Percentiles rank a stretch among this genome's conserved stretches.
Conservation (phyloP, 1,139 yeast species). For the Yamadazyma epiphylla region DNA sequence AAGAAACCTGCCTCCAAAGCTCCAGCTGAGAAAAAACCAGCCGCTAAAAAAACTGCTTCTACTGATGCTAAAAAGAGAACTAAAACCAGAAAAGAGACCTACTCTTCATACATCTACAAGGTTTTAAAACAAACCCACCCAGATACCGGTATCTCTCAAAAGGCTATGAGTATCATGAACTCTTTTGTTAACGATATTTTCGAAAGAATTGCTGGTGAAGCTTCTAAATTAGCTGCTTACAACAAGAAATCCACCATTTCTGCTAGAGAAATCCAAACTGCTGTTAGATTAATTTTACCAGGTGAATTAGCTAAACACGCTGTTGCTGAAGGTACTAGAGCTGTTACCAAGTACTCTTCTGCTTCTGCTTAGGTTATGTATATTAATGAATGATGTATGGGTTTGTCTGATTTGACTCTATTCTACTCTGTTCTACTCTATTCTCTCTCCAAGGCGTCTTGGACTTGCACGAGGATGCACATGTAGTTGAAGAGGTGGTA, state of each 20-base stretch:
- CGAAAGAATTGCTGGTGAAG: conserved; percentile 95
- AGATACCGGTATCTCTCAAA: conserved; percentile 99
- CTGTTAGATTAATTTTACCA: conserved; percentile 97
- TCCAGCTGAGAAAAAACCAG: conserved; percentile 96
- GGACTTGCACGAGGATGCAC: neutral
- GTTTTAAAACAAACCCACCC: conserved; percentile 99
- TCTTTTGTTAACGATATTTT: conserved; percentile 96
- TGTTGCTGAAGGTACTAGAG: conserved; percentile 99
- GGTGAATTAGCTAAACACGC: conserved; percentile 99
- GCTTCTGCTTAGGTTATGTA: conserved; percentile 44
- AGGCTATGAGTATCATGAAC: conserved; percentile 99
- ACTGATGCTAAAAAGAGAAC: conserved; percentile 90
- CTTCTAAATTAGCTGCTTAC: conserved; percentile 99
- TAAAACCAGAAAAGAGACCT: conserved; percentile 98
- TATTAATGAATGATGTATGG: conserved; percentile 3
- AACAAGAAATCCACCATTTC: conserved; percentile 99
- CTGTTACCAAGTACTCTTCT: conserved; percentile 98
- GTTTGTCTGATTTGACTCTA: too few species aligned
- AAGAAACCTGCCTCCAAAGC: conserved; percentile 99
- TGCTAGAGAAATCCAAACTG: conserved; percentile 99
- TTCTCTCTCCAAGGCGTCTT: neutral
- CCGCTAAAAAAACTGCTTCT: conserved; percentile 90
- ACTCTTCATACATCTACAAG: conserved; percentile 98
- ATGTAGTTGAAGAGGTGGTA: neutral
- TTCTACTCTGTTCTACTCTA: too few species aligned